These are phyloP conservation scores for Fusarium sp. DNA, from an alignment of 2,329 filamentous ascomycete species.

Conservation along the genomic window DNA sequence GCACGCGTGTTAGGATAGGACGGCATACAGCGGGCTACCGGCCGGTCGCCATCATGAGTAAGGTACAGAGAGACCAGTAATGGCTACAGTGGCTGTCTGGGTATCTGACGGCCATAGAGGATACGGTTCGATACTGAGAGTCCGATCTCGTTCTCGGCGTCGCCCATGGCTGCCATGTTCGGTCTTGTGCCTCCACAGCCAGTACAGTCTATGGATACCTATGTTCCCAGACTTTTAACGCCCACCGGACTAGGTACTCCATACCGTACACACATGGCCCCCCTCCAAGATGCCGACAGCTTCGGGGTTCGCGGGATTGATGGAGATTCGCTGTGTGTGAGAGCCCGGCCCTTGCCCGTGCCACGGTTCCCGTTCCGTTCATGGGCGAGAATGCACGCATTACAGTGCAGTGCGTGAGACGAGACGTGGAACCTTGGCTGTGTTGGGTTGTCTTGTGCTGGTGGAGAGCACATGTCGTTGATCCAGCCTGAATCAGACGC, in stretches of 20 bases:
- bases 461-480: slow-evolving; percentile 23
- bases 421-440: slow-evolving; percentile 45
- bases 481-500: slow-evolving; percentile 31
- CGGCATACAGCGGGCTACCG: slow-evolving; percentile 37
- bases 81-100: not conserved
- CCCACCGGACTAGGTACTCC: slow-evolving; percentile 14
- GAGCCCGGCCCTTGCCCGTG: slow-evolving; percentile 27
- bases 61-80: slow-evolving; percentile 1
- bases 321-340: slow-evolving; percentile 46
- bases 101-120: slow-evolving; percentile 10
- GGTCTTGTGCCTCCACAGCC: slow-evolving; percentile 11
- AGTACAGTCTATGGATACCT: slow-evolving; percentile 14
- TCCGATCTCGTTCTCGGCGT: slow-evolving; percentile 14
- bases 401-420: slow-evolving; percentile 39
- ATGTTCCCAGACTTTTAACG: slow-evolving; percentile 26
- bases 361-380: slow-evolving; percentile 40
- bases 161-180: slow-evolving; percentile 9
- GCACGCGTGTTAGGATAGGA: slow-evolving; percentile 14
- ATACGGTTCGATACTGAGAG: slow-evolving; percentile 13
- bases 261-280: slow-evolving; percentile 22
- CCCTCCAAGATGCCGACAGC: slow-evolving; percentile 43
- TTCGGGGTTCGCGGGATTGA: slow-evolving; percentile 50
- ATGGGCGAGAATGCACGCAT: slow-evolving; percentile 23
- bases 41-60: slow-evolving; percentile 29
- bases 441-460: slow-evolving; percentile 15